Evolutionary conservation across 2,329 filamentous ascomycete species (phyloP).

Genomic region (Hortaea sp.): DNA sequence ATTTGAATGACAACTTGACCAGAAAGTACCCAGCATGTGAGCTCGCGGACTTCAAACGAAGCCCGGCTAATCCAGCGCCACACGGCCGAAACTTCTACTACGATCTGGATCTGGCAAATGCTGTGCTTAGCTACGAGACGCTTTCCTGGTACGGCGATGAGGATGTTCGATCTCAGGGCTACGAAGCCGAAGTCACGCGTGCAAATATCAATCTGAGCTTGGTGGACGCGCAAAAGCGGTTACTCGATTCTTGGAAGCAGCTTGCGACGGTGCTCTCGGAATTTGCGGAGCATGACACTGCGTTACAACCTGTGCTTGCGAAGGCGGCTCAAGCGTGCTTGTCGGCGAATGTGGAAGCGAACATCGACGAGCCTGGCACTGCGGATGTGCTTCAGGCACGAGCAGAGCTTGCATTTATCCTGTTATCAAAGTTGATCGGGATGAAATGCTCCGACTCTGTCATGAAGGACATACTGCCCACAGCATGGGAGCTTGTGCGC

Average conservation of each 20-base stretch:
- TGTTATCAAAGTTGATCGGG: slow-evolving; percentile 69
- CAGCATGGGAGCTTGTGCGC: slow-evolving; percentile 52
- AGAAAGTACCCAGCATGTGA: slow-evolving; percentile 63
- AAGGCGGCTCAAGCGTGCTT: slow-evolving; percentile 70
- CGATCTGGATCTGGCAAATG: slow-evolving; percentile 62
- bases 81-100: slow-evolving; percentile 79
- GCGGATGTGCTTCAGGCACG: slow-evolving; percentile 64
- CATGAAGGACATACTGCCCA: slow-evolving; percentile 44
- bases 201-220: slow-evolving; percentile 87
- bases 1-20: slow-evolving; percentile 76
- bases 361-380: slow-evolving; percentile 73
- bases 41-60: slow-evolving; percentile 72
- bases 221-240: slow-evolving; percentile 78
- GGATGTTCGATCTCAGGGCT: slow-evolving; percentile 51
- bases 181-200: slow-evolving; percentile 69
- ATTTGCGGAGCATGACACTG: slow-evolving; percentile 40
- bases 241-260: slow-evolving; percentile 84
- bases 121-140: slow-evolving; percentile 64
- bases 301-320: slow-evolving; percentile 59
- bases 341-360: slow-evolving; percentile 60
- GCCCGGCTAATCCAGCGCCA: slow-evolving; percentile 36
- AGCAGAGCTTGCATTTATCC: slow-evolving; percentile 68
- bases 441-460: slow-evolving; percentile 38
- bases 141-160: slow-evolving; percentile 52
- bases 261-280: slow-evolving; percentile 74